These are phyloP conservation scores for Botrytis galanthina DNA, from an alignment of 2,329 filamentous ascomycete genomes.

Conservation along the genomic window DNA sequence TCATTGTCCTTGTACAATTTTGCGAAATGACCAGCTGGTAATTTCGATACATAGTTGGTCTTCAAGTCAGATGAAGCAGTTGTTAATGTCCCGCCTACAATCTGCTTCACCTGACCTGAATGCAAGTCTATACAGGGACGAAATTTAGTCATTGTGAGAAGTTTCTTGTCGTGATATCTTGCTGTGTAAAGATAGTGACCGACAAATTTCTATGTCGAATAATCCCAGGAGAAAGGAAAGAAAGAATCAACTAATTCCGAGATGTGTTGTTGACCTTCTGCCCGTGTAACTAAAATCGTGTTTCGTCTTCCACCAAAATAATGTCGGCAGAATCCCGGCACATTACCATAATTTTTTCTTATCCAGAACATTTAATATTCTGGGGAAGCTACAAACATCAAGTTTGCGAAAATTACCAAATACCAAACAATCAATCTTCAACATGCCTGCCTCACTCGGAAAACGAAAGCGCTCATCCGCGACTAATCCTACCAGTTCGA, in stretches of 20 bases:
- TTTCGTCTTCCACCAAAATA: slow-evolving; percentile 5
- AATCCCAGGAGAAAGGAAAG: neutral
- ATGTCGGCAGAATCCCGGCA: slow-evolving; percentile 18
- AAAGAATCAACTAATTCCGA: neutral
- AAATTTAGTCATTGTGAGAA: slow-evolving; percentile 76
- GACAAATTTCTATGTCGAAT: neutral
- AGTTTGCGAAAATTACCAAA: slow-evolving; percentile 2
- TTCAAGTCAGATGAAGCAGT: slow-evolving; percentile 64
- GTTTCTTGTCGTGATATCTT: neutral
- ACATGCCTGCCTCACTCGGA: slow-evolving; percentile 41
- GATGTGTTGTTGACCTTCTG: neutral
- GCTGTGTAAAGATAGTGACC: neutral
- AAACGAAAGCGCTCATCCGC: slow-evolving; percentile 49
- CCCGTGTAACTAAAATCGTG: neutral
- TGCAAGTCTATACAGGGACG: slow-evolving; percentile 96
- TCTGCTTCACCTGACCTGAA: slow-evolving; percentile 97
- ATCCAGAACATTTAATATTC: slow-evolving; percentile 20
- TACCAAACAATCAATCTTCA: slow-evolving; percentile 10
- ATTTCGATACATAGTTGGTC: slow-evolving; percentile 88
- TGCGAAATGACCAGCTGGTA: slow-evolving; percentile 79
- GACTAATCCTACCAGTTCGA: slow-evolving; percentile 32
- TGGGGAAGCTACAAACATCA: neutral
- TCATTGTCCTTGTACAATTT: slow-evolving; percentile 72
- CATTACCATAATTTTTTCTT: neutral
- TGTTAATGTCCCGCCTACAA: slow-evolving; percentile 90